Conservation (phyloP, 2,329 filamentous ascomycete species). For the Botrytis pseudocinerea region DNA sequence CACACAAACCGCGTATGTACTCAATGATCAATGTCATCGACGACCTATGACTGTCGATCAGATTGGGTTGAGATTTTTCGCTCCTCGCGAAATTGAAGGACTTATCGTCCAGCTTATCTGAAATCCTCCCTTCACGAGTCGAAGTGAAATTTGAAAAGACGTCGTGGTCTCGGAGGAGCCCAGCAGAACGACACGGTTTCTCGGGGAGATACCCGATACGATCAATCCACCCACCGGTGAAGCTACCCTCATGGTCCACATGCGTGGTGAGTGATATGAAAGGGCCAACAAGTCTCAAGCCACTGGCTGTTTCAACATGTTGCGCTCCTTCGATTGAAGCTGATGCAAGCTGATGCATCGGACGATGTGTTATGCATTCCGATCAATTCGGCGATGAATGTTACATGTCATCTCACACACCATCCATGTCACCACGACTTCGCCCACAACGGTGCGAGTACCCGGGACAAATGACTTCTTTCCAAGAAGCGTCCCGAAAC, state of each 20-base stretch:
- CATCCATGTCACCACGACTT: background rate
- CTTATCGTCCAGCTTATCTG: background rate
- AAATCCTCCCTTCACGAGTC: too few relatives aligned
- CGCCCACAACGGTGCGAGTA: background rate
- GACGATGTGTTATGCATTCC: background rate
- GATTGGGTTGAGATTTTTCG: background rate
- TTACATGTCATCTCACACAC: background rate
- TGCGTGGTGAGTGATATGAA: background rate
- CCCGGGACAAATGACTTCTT: conserved; percentile 5
- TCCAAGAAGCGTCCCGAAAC: background rate
- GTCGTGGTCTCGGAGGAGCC: background rate
- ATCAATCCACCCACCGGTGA: background rate
- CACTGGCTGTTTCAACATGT: background rate
- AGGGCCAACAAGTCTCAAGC: background rate
- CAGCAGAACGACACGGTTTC: background rate
- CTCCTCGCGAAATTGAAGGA: background rate
- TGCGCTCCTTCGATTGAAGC: background rate
- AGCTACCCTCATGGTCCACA: background rate
- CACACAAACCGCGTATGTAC: background rate
- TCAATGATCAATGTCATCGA: background rate
- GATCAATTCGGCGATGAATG: background rate
- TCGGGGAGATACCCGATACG: background rate
- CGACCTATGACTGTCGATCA: conserved; percentile 2
- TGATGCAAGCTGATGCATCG: background rate
- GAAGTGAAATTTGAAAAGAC: background rate